Evolutionary conservation across 176 grass and related monocot genomes (phyloP).

Genomic region (Phragmites australis): DNA sequence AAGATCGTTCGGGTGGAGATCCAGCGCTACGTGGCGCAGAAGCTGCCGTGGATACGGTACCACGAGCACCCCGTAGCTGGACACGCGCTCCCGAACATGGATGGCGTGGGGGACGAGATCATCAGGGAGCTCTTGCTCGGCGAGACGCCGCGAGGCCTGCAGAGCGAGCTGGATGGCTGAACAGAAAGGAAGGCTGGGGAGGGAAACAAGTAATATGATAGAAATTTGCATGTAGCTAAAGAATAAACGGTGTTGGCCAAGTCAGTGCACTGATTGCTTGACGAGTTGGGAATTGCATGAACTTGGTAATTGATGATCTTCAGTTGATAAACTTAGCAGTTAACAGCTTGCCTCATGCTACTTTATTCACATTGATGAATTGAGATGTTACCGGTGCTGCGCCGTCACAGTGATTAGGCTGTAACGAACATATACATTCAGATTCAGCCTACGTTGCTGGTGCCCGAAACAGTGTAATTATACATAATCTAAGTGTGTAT

Average conservation of each 20-base stretch:
- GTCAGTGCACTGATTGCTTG: not conserved
- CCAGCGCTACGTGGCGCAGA: constrained; percentile 55
- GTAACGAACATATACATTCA: not conserved
- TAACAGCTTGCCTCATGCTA: not conserved
- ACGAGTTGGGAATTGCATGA: not conserved
- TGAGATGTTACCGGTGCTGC: not conserved
- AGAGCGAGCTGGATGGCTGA: not conserved
- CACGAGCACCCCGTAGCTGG: constrained; percentile 55
- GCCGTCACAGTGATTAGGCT: not conserved
- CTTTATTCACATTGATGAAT: not conserved
- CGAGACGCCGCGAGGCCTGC: not conserved
- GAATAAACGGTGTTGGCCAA: not conserved
- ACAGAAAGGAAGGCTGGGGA: too few relatives aligned
- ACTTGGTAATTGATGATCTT: not conserved
- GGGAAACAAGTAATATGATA: not conserved
- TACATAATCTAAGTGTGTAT: too few relatives aligned
- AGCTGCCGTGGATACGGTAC: constrained; percentile 67
- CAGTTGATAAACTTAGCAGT: not conserved
- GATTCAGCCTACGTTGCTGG: not conserved
- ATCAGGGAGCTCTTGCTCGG: constrained; percentile 47
- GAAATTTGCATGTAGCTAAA: not conserved
- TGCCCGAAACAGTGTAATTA: too few relatives aligned
- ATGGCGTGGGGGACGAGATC: constrained; percentile 35
- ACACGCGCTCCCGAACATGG: constrained; percentile 35
- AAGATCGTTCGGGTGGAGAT: constrained; percentile 51